A percentile compares a stretch with the other conserved stretches of the same genome.
Conservation (phyloP, 768 basidiomycete genomes). For the Amanita inopinata region DNA sequence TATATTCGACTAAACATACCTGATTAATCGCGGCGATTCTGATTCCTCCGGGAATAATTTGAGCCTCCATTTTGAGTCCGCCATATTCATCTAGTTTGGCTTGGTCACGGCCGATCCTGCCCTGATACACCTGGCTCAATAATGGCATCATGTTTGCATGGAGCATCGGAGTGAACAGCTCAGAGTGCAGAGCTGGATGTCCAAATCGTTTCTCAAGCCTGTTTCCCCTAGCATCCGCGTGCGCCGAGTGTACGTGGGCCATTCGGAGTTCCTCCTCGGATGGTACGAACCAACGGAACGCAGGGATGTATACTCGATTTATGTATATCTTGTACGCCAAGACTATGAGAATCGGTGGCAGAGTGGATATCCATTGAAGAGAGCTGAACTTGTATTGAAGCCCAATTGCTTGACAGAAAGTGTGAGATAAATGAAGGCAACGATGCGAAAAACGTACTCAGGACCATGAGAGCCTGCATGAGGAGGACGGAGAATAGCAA, state of each 20-base stretch:
- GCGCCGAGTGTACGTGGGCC: slow-evolving; percentile 71
- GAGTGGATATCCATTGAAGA: slow-evolving; percentile 72
- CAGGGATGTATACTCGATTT: slow-evolving; percentile 50
- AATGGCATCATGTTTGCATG: slow-evolving; percentile 81
- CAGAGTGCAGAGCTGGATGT: slow-evolving; percentile 82
- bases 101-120: slow-evolving; percentile 54
- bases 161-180: slow-evolving; percentile 83
- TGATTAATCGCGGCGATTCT: slow-evolving; percentile 78
- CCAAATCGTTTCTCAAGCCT: slow-evolving; percentile 88
- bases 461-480: slow-evolving; percentile 81
- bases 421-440: slow-evolving; percentile 3
- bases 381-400: slow-evolving; percentile 66
- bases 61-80: slow-evolving; percentile 66
- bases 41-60: slow-evolving; percentile 67
- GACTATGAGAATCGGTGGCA: slow-evolving; percentile 80
- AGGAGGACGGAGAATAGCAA: slow-evolving; percentile 66
- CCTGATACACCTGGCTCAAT: slow-evolving; percentile 65
- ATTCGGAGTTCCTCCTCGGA: slow-evolving; percentile 64
- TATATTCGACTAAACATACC: slow-evolving; percentile 24
- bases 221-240: slow-evolving; percentile 60
- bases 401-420: slow-evolving; percentile 58
- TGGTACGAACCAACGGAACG: slow-evolving; percentile 81
- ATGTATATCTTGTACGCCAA: slow-evolving; percentile 80
- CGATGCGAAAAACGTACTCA: slow-evolving; percentile 50
- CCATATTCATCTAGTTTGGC: slow-evolving; percentile 71